phyloP scores from a whole-genome alignment of 2,329 filamentous ascomycete species.

The Cercospora sp. region DNA sequence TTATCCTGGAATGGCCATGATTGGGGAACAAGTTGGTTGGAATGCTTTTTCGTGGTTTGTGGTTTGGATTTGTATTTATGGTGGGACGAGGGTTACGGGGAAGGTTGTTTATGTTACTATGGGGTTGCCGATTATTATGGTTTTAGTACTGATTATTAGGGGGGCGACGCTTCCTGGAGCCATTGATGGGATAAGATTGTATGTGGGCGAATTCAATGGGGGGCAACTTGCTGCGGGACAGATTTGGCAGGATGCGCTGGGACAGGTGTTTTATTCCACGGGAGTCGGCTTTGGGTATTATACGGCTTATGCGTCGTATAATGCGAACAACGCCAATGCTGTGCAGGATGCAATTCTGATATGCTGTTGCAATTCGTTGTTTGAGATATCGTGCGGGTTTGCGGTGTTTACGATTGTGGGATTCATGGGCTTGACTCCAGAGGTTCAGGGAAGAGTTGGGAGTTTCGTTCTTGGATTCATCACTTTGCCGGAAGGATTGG shows the following conservation, averaged over 20 bases:
- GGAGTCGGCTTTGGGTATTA: constrained; percentile 62
- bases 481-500: constrained; percentile 57
- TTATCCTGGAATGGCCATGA: constrained; percentile 50
- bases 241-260: constrained; percentile 61
- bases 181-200: constrained; percentile 53
- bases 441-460: constrained; percentile 49
- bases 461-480: constrained; percentile 60
- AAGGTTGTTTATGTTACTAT: constrained; percentile 64
- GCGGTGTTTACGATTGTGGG: constrained; percentile 59
- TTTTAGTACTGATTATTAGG: constrained; percentile 58
- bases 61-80: constrained; percentile 61
- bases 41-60: constrained; percentile 60
- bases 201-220: constrained; percentile 52
- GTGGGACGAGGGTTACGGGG: constrained; percentile 58
- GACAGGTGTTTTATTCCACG: constrained; percentile 55
- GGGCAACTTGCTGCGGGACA: constrained; percentile 52
- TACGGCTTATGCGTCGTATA: constrained; percentile 60
- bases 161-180: constrained; percentile 57
- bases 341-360: constrained; percentile 53
- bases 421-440: constrained; percentile 41
- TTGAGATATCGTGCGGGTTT: constrained; percentile 55
- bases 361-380: constrained; percentile 53
- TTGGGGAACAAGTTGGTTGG: constrained; percentile 61
- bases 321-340: constrained; percentile 57
- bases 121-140: constrained; percentile 58